Evolutionary conservation across 306 rosid genomes (phyloP).

Genomic region (Corylus avellana): DNA sequence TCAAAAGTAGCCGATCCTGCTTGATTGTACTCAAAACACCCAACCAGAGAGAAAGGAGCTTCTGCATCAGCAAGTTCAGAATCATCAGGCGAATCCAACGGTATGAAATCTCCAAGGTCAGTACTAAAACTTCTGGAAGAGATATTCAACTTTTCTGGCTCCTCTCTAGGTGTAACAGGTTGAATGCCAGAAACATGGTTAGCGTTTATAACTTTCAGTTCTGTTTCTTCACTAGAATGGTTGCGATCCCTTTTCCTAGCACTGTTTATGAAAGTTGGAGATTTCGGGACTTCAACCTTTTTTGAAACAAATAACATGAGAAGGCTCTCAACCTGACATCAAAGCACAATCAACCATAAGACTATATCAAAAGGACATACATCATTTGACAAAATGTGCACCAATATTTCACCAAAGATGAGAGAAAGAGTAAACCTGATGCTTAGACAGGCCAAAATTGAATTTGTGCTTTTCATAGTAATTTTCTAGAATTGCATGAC

Average conservation of each 20-base stretch:
- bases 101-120: constrained; percentile 39
- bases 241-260: constrained; percentile 2
- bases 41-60: neutral
- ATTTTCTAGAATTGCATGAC: constrained; percentile 46
- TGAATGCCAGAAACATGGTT: constrained; percentile 5
- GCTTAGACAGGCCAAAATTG: constrained; percentile 45
- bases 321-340: constrained; percentile 43
- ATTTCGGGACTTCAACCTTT: constrained; percentile 13
- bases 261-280: neutral
- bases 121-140: neutral
- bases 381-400: constrained; percentile 12
- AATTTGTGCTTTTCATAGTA: constrained; percentile 37
- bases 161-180: constrained; percentile 20
- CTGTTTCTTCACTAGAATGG: neutral
- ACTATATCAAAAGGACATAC: constrained; percentile 4
- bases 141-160: constrained; percentile 13
- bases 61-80: constrained; percentile 31
- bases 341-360: constrained; percentile 21
- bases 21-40: constrained; percentile 13
- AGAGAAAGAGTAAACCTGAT: constrained; percentile 45
- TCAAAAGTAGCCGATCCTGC: constrained; percentile 8
- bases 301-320: constrained; percentile 34
- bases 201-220: neutral
- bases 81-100: constrained; percentile 34
- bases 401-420: constrained; percentile 14